Evolutionary conservation across 1,284 basidiomycete species (phyloP), one percentile per base, ranked within the genome.

Genomic region (Leccinum fuscescens): DNA sequence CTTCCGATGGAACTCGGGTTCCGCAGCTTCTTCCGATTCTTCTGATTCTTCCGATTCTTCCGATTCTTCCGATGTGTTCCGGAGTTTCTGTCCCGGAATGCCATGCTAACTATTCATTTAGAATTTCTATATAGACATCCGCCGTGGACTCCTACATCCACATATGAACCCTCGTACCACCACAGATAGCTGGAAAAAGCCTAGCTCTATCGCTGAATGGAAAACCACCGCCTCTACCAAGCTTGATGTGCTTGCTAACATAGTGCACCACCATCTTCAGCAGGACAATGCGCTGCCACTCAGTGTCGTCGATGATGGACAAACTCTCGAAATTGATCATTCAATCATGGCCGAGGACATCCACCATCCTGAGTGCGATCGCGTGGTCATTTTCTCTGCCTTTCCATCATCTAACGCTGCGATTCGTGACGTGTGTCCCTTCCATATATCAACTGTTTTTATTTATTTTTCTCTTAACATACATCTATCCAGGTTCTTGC

Each of bases 331-430:
- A 22, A 22, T 22, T 22, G 22, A 22, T 22, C 22, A 22, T 22
- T 22, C 22, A 22, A 22, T 22, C 22, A 22, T 22, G 22, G 22
- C 22, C 22, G 3, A 22, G 22, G 22, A 22, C 48, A 49, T 35
- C 35, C 35, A 35, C 35, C 35, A 35, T 35, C 33, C 33, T 35
- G 42, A 44, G 17, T 17, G n/a, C 0, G 20, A 64, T 46, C 17
- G 11, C 1, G 53, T 71, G 0, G 49, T 72, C 2, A 62, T 72
- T 9, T 71, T 65, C 46, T 64, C 62, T 0, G 49, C 37, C 0
- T 72, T 72, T 14, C 67, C 65, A 1, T 55, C 51, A 0, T 64
- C 57, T 2, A 62, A 65, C 31, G 5, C 20, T 3, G 48, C 61
- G 5, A 44, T 54, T 17, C 42, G 5, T 17, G 29, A 44, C 8